These are phyloP conservation scores for Ceratobasidium sp. DNA, from an alignment of 1,284 basidiomycete genomes.

Conservation along the genomic window DNA sequence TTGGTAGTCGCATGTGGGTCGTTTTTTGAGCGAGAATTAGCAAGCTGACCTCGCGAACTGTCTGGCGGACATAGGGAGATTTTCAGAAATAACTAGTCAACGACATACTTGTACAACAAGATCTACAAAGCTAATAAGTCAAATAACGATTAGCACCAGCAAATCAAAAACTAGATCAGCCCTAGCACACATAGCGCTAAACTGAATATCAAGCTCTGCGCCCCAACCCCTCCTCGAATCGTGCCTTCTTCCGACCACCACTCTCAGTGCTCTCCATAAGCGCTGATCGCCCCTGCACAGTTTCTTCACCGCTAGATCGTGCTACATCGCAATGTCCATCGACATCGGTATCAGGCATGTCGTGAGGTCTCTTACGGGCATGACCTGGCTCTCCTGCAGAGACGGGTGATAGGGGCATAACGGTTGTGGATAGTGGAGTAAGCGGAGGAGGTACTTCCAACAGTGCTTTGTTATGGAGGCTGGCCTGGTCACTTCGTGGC, in stretches of 20 bases:
- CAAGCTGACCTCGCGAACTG: no score
- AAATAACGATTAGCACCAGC: no score
- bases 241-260: slow-evolving; percentile 24
- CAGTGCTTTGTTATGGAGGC: not conserved
- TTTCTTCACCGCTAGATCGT: slow-evolving; percentile 11
- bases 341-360: slow-evolving; percentile 44
- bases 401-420: not conserved
- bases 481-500: not conserved
- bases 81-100: no score
- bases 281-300: not conserved
- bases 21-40: no score
- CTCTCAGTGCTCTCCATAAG: not conserved
- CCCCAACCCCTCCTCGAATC: not conserved
- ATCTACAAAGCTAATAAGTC: no score
- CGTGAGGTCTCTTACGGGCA: slow-evolving; percentile 42
- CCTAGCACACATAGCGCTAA: not conserved
- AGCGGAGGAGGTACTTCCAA: slow-evolving; percentile 35
- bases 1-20: no score
- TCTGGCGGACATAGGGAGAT: no score
- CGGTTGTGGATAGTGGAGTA: not conserved
- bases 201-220: not conserved
- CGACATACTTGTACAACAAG: no score
- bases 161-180: no score
- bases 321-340: slow-evolving; percentile 35
- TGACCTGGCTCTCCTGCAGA: slow-evolving; percentile 10